Conservation (phyloP, 2,329 filamentous ascomycete species). For the Aspergillus clavatus region DNA sequence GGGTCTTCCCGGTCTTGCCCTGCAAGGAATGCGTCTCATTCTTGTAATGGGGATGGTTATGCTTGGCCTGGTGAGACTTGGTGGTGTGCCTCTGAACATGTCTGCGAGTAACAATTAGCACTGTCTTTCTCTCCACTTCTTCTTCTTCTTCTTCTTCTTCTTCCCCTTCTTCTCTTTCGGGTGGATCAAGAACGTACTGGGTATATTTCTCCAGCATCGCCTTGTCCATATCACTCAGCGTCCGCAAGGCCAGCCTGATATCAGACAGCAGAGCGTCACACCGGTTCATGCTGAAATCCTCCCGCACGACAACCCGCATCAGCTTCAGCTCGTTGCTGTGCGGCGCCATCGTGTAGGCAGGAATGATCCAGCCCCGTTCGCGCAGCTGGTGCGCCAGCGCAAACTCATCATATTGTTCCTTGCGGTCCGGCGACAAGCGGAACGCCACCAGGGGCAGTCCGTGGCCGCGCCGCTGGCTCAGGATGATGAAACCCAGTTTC, state of each 20-base stretch:
- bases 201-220: constrained; percentile 65
- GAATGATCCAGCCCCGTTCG: constrained; percentile 85
- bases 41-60: constrained; percentile 51
- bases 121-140: too few relatives aligned
- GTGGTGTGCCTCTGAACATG: constrained; percentile 54
- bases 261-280: constrained; percentile 76
- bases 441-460: constrained; percentile 90
- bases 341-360: constrained; percentile 95
- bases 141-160: too few relatives aligned
- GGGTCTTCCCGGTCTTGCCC: constrained; percentile 86
- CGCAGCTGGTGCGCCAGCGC: constrained; percentile 79
- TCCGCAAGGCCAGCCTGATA: constrained; percentile 68
- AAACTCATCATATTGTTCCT: constrained; percentile 66
- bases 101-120: too few relatives aligned
- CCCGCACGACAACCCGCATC: constrained; percentile 85
- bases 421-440: constrained; percentile 59
- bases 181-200: constrained; percentile 53
- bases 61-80: constrained; percentile 49
- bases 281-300: constrained; percentile 79
- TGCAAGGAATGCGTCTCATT: constrained; percentile 82
- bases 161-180: too few relatives aligned
- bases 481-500: constrained; percentile 75
- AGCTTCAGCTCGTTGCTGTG: constrained; percentile 80
- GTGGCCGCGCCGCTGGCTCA: constrained; percentile 71
- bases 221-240: constrained; percentile 69